These are phyloP conservation scores for Candida adriatica DNA, from an alignment of 805 yeast genomes.

Conservation along the genomic window DNA sequence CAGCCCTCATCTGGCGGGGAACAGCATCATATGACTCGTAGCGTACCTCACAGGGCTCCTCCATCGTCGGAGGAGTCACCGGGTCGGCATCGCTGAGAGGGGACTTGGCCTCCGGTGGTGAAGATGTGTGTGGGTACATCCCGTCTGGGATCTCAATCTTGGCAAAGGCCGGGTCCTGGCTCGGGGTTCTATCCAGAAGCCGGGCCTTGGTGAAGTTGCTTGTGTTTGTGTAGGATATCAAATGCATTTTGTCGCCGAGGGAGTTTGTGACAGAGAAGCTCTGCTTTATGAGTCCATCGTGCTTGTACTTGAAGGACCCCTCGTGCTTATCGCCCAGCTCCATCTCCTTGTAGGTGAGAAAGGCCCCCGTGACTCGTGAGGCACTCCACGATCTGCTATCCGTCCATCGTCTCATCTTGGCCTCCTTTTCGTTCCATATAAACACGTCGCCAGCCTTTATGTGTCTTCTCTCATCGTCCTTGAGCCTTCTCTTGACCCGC, in stretches of 20 bases:
- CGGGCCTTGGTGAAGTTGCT: conserved; percentile 24
- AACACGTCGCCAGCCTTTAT: conserved; percentile 57
- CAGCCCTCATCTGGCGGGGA: no score
- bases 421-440: conserved; percentile 66
- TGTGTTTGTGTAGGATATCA: conserved; percentile 47
- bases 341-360: conserved; percentile 58
- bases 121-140: conserved; percentile 31
- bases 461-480: conserved; percentile 39
- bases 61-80: no score
- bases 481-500: conserved; percentile 49
- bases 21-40: no score
- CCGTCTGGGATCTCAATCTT: conserved; percentile 29
- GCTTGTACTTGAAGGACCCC: conserved; percentile 26
- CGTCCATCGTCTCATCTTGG: conserved; percentile 74
- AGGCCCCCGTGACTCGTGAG: conserved; percentile 58
- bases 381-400: conserved; percentile 74
- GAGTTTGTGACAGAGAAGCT: conserved; percentile 51
- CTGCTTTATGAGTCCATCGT: conserved; percentile 57
- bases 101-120: no score
- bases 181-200: conserved; percentile 31
- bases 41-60: no score
- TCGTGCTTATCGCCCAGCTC: conserved; percentile 23
- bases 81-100: no score
- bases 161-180: conserved; percentile 31
- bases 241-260: conserved; percentile 47